Conservation (phyloP, 2,329 filamentous ascomycete genomes). For the Venturia carpophila region DNA sequence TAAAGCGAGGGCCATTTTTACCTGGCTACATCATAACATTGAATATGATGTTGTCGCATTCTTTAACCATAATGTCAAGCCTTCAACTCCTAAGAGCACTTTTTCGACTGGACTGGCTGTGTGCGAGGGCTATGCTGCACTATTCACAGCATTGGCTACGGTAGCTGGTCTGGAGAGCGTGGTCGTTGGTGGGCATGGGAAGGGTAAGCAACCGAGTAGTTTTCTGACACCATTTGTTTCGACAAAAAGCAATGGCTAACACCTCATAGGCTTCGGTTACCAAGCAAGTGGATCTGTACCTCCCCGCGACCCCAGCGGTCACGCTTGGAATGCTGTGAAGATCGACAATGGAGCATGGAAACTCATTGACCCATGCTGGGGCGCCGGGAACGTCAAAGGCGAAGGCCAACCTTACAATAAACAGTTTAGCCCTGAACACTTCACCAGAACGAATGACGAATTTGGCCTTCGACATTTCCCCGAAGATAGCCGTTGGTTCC, state of each 20-base stretch:
- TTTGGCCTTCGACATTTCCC: conserved; percentile 82
- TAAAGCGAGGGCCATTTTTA: conserved; percentile 87
- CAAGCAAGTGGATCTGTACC: conserved; percentile 57
- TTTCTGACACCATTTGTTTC: neutral
- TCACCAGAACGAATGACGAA: conserved; percentile 62
- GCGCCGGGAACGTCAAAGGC: conserved; percentile 62
- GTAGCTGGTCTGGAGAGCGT: conserved; percentile 72
- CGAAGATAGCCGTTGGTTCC: conserved; percentile 58
- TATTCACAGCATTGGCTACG: conserved; percentile 70
- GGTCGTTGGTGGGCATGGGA: conserved; percentile 71
- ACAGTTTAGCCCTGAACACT: conserved; percentile 56
- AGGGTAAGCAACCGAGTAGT: conserved; percentile 33
- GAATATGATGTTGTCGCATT: conserved; percentile 75
- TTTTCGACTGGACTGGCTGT: conserved; percentile 74
- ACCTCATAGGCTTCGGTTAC: conserved; percentile 58
- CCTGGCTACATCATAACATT: conserved; percentile 93
- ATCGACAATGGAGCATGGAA: conserved; percentile 89
- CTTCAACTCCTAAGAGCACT: conserved; percentile 62
- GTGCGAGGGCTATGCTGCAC: conserved; percentile 81
- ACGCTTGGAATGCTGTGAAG: conserved; percentile 89
- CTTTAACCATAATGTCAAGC: conserved; percentile 61
- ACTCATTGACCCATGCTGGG: conserved; percentile 87
- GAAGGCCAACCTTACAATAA: conserved; percentile 54
- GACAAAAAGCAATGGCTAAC: neutral
- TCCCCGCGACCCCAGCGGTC: conserved; percentile 50